A percentile compares a stretch with the other conserved stretches of the same genome.
These are phyloP conservation scores for Termitomyces sp. DNA, from an alignment of 768 basidiomycete species.

Conservation along the genomic window DNA sequence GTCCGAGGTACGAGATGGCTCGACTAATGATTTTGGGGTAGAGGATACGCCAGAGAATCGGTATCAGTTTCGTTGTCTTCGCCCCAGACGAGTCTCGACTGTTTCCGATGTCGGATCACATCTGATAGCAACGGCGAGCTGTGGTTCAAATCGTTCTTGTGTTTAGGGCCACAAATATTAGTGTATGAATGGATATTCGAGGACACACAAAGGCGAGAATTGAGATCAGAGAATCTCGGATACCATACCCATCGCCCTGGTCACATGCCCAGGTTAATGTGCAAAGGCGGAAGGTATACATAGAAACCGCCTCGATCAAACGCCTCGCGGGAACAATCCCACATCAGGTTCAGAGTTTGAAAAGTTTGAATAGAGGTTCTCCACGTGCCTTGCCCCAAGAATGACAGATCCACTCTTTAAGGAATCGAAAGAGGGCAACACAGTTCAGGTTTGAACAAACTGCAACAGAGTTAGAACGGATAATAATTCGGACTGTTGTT, in stretches of 20 bases:
- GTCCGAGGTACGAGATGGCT: slow-evolving; percentile 11
- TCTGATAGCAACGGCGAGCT: not conserved
- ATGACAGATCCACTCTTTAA: no score
- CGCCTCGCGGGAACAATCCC: not conserved
- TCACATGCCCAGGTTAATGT: not conserved
- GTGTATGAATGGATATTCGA: slow-evolving; percentile 1
- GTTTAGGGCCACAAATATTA: not conserved
- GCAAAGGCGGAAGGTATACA: not conserved
- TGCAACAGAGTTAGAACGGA: not conserved
- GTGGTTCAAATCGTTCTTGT: not conserved
- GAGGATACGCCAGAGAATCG: not conserved
- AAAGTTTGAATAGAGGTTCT: not conserved
- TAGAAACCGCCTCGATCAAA: not conserved
- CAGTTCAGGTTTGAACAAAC: not conserved
- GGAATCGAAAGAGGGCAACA: not conserved
- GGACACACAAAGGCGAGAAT: slow-evolving; percentile 5
- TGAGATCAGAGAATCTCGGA: not conserved
- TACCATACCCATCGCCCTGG: not conserved
- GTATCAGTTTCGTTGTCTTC: slow-evolving; percentile 1
- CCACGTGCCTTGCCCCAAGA: not conserved
- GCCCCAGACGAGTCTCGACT: not conserved
- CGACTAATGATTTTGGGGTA: slow-evolving; percentile 1
- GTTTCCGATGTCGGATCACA: slow-evolving; percentile 5
- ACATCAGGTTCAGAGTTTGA: not conserved
- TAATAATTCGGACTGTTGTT: not conserved